Evolutionary conservation across 306 rosid species (phyloP).

Genomic region (Cicer judaicum): DNA sequence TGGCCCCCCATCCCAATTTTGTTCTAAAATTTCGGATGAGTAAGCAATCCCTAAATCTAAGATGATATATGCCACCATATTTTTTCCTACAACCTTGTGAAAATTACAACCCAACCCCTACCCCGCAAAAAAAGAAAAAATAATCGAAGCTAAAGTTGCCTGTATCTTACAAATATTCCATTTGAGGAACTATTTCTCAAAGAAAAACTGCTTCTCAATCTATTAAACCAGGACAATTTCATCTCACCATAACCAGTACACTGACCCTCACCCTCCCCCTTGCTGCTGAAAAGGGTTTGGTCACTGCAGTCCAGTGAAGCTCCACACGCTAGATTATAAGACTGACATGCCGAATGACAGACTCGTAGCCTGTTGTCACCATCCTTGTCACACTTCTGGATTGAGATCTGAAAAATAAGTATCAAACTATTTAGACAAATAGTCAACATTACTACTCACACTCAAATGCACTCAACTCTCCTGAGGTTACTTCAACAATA

Average conservation of each 20-base stretch:
- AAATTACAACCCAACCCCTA: slow-evolving; percentile 55
- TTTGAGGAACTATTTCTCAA: slow-evolving; percentile 57
- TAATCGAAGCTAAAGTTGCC: slow-evolving; percentile 47
- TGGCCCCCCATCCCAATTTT: slow-evolving; percentile 58
- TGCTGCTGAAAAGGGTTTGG: slow-evolving; percentile 88
- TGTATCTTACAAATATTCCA: slow-evolving; percentile 66
- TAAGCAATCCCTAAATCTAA: slow-evolving; percentile 62
- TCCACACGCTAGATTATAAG: slow-evolving; percentile 91
- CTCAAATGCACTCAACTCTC: slow-evolving; percentile 4
- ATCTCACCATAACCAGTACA: slow-evolving; percentile 86
- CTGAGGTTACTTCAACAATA: neutral
- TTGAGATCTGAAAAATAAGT: slow-evolving; percentile 69
- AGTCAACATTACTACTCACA: neutral
- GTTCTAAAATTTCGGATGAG: slow-evolving; percentile 58
- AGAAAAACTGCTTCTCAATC: slow-evolving; percentile 56
- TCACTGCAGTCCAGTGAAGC: slow-evolving; percentile 93
- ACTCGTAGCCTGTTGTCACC: slow-evolving; percentile 92
- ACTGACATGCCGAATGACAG: slow-evolving; percentile 86
- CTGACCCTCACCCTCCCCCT: slow-evolving; percentile 75
- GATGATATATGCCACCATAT: slow-evolving; percentile 52
- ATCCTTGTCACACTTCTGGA: slow-evolving; percentile 89
- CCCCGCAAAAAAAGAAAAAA: neutral
- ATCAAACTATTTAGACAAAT: slow-evolving; percentile 34
- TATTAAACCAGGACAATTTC: slow-evolving; percentile 67
- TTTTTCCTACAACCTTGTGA: slow-evolving; percentile 55